A percentile compares a stretch with the other conserved stretches of the same genome.
Evolutionary conservation across 2,329 filamentous ascomycete species (phyloP).

Genomic region (Fusarium xylarioides): DNA sequence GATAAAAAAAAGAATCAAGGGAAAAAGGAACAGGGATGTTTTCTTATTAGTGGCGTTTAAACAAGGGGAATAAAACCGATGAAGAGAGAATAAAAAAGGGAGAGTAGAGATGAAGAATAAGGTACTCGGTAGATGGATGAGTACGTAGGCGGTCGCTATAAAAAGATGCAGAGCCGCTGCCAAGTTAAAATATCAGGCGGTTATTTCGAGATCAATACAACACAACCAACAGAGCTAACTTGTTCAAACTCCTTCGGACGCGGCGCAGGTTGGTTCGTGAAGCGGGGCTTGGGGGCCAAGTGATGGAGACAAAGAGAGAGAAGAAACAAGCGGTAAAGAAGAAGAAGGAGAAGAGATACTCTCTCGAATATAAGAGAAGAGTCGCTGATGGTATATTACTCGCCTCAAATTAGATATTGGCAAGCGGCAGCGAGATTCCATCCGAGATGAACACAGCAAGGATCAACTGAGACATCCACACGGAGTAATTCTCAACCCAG

Average conservation of each 20-base stretch:
- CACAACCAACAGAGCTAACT: constrained; percentile 11
- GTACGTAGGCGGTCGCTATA: neutral
- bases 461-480: constrained; percentile 22
- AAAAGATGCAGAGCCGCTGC: constrained; percentile 11
- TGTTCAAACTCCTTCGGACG: constrained; percentile 12
- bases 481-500: neutral
- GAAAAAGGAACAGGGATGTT: constrained; percentile 14
- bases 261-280: constrained; percentile 29
- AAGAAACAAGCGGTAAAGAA: neutral
- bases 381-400: neutral
- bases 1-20: constrained; percentile 10
- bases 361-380: neutral
- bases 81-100: neutral
- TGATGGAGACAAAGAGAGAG: constrained; percentile 1
- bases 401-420: constrained; percentile 1
- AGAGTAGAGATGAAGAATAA: neutral
- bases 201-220: constrained; percentile 19
- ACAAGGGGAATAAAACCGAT: constrained; percentile 2
- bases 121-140: neutral
- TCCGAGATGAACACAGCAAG: constrained; percentile 27
- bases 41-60: constrained; percentile 15
- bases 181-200: constrained; percentile 13
- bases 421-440: constrained; percentile 19
- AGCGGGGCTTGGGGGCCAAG: constrained; percentile 29
- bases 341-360: neutral